Conservation (phyloP, 805 yeast genomes). For the Brettanomyces anomalus region DNA sequence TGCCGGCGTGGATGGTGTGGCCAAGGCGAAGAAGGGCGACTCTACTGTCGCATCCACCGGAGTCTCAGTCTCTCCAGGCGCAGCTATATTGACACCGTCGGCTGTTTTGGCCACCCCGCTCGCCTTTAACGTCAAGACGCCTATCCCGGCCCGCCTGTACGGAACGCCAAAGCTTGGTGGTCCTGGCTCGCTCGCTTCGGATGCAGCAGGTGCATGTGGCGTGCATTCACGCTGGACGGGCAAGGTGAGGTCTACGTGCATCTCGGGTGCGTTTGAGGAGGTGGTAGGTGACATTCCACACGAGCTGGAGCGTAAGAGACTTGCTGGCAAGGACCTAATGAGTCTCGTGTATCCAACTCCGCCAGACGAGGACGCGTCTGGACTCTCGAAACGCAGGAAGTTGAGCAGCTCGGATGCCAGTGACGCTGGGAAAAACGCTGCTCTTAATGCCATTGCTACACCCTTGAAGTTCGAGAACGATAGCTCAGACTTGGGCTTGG, state of each 20-base stretch:
- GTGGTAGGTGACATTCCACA: slow-evolving; percentile 24
- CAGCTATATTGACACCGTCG: slow-evolving; percentile 26
- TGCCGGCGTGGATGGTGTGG: too few relatives aligned
- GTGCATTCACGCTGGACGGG: slow-evolving; percentile 22
- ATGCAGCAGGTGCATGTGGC: background rate
- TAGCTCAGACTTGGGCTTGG: too few relatives aligned
- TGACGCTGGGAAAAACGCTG: background rate
- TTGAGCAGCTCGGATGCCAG: slow-evolving; percentile 2
- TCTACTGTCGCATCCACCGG: too few relatives aligned
- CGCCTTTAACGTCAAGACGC: slow-evolving; percentile 27
- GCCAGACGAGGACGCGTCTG: slow-evolving; percentile 22
- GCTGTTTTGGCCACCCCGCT: slow-evolving; percentile 31
- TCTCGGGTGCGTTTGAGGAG: slow-evolving; percentile 38
- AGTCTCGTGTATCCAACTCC: slow-evolving; percentile 28
- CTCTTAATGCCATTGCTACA: too few relatives aligned
- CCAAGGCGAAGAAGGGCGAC: too few relatives aligned
- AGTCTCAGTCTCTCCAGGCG: background rate
- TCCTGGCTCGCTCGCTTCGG: background rate
- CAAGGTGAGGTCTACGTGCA: slow-evolving; percentile 35
- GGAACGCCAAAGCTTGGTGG: background rate
- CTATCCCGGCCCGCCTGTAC: slow-evolving; percentile 8
- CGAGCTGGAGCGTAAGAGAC: slow-evolving; percentile 8
- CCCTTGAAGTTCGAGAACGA: too few relatives aligned
- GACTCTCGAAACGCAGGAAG: slow-evolving; percentile 5
- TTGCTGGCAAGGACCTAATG: slow-evolving; percentile 4